Percentiles rank a stretch among this genome's conserved stretches.
phyloP scores from a whole-genome alignment of 305 asterid genomes.

The Lippia alba region DNA sequence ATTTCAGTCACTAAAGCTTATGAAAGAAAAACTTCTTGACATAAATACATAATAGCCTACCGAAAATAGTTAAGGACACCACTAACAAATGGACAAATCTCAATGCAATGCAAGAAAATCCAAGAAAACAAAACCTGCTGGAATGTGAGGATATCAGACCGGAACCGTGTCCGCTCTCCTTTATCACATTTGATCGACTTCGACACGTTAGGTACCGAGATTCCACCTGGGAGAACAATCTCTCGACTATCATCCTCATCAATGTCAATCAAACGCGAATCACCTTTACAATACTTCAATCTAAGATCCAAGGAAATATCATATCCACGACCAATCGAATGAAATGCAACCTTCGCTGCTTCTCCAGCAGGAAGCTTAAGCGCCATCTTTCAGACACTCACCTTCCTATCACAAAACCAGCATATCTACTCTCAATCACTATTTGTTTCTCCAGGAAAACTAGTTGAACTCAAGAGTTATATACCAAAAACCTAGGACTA shows the following conservation, averaged over 20 bases:
- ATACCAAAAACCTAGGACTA: slow-evolving; percentile 17
- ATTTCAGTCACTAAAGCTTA: neutral
- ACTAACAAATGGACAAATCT: neutral
- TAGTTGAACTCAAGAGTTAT: neutral
- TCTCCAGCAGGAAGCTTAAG: slow-evolving; percentile 83
- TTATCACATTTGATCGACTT: slow-evolving; percentile 90
- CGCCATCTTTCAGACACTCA: slow-evolving; percentile 65
- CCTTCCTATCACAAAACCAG: slow-evolving; percentile 30
- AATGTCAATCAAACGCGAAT: slow-evolving; percentile 73
- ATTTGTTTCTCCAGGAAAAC: neutral
- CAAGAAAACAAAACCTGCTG: slow-evolving; percentile 69
- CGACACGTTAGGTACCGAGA: slow-evolving; percentile 67
- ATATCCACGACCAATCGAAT: slow-evolving; percentile 89
- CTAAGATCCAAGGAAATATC: slow-evolving; percentile 86
- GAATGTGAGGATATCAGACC: slow-evolving; percentile 86
- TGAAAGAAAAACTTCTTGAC: slow-evolving; percentile 1
- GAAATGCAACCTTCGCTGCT: slow-evolving; percentile 85
- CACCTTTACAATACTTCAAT: slow-evolving; percentile 90
- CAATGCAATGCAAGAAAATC: slow-evolving; percentile 18
- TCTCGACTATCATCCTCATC: slow-evolving; percentile 78
- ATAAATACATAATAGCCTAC: neutral
- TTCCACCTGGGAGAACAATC: slow-evolving; percentile 88
- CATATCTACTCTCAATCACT: slow-evolving; percentile 25
- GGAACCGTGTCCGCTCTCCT: slow-evolving; percentile 91
- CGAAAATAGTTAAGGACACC: slow-evolving; percentile 1